phyloP scores from a whole-genome alignment of 176 grass and related monocot species.

The Carex pumila region DNA sequence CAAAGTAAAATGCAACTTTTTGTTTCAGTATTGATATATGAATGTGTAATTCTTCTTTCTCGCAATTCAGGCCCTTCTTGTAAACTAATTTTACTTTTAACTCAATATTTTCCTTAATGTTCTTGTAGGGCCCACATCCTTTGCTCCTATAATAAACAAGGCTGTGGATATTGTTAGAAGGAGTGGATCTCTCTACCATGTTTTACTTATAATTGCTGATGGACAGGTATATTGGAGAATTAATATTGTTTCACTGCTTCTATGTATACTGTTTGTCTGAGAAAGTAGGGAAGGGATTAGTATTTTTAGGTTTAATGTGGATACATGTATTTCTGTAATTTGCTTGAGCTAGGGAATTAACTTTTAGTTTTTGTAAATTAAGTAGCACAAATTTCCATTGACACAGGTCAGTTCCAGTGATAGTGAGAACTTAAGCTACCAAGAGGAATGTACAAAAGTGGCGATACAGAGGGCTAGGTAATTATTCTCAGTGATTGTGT shows the following conservation, averaged over 20 bases:
- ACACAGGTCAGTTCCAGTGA: background rate
- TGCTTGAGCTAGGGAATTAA: background rate
- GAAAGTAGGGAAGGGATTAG: background rate
- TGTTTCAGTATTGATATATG: background rate
- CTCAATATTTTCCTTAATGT: background rate
- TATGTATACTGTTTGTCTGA: background rate
- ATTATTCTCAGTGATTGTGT: background rate
- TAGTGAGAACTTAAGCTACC: conserved; percentile 19
- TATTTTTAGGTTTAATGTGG: background rate
- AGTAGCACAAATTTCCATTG: background rate
- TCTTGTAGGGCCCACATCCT: conserved; percentile 55
- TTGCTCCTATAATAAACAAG: conserved; percentile 64
- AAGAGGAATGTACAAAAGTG: conserved; percentile 27
- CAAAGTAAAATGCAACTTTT: background rate
- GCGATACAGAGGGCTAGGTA: conserved; percentile 28
- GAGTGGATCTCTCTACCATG: conserved; percentile 40
- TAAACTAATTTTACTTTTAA: background rate
- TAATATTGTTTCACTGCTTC: too few relatives aligned
- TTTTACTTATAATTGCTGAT: conserved; percentile 74
- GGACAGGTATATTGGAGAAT: conserved; percentile 37
- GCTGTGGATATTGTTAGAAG: conserved; percentile 39
- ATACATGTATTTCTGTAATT: background rate
- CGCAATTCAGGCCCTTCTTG: too few relatives aligned
- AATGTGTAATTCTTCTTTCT: background rate
- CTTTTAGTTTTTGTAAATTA: background rate